These are phyloP conservation scores for Laguncularia racemosa DNA, from an alignment of 345 rosid species.

Conservation along the genomic window DNA sequence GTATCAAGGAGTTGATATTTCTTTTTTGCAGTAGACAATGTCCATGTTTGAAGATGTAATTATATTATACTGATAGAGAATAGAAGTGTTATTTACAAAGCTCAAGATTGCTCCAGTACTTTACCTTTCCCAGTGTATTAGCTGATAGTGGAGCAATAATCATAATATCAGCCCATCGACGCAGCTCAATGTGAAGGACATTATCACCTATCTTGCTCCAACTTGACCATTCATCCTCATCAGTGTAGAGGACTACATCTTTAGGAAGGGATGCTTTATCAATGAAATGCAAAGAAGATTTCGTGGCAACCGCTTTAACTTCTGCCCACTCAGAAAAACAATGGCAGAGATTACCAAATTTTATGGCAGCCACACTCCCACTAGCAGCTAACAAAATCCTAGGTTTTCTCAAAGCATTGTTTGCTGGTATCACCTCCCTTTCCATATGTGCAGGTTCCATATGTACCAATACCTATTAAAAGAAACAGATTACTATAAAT, in stretches of 20 bases:
- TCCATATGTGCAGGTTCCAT: conserved; percentile 21
- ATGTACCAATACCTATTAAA: conserved; percentile 15
- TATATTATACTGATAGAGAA: too few relatives aligned
- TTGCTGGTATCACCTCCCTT: conserved; percentile 28
- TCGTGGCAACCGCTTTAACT: conserved; percentile 75
- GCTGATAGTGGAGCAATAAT: conserved; percentile 92
- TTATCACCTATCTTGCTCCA: conserved; percentile 85
- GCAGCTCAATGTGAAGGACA: conserved; percentile 97
- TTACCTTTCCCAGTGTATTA: conserved; percentile 90
- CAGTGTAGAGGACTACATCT: conserved; percentile 67
- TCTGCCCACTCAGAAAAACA: conserved; percentile 89
- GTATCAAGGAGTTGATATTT: too few relatives aligned
- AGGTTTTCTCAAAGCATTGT: conserved; percentile 34
- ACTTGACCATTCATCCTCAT: conserved; percentile 82
- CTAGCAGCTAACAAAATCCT: conserved; percentile 77
- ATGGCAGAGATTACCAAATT: conserved; percentile 79
- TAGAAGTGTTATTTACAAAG: too few relatives aligned
- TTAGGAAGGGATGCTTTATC: conserved; percentile 61
- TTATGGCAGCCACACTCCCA: conserved; percentile 90
- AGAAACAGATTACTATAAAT: not conserved
- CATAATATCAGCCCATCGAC: too few relatives aligned
- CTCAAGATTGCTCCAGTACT: not conserved
- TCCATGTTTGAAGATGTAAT: too few relatives aligned
- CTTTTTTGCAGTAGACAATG: too few relatives aligned
- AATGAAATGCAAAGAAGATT: conserved; percentile 73